These are phyloP conservation scores for Heterobasidion occidentale DNA, from an alignment of 1,284 basidiomycete genomes.

Conservation along the genomic window DNA sequence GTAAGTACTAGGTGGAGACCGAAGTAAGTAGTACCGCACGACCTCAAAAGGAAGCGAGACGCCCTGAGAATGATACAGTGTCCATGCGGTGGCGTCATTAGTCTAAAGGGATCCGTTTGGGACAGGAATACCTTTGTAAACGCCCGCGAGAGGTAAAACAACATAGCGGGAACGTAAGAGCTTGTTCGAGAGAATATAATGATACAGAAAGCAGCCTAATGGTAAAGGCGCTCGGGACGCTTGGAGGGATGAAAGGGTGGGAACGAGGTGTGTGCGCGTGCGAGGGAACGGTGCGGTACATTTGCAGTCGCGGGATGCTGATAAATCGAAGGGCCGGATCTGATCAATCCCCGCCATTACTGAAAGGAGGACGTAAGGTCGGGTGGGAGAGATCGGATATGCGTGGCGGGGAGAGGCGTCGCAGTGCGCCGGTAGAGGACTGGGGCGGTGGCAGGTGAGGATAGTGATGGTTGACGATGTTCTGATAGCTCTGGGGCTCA, in stretches of 20 bases:
- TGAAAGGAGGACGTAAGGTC: constrained; percentile 9
- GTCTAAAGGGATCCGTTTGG: constrained; percentile 7
- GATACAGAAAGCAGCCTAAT: constrained; percentile 8
- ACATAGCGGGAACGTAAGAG: constrained; percentile 2
- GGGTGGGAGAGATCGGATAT: constrained; percentile 22
- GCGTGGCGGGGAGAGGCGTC: constrained; percentile 36
- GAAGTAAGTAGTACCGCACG: constrained; percentile 6
- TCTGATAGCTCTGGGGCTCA: constrained; percentile 38
- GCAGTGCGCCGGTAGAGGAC: constrained; percentile 23
- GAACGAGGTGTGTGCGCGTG: too few species aligned
- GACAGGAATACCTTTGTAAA: not conserved
- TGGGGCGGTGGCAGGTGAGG: constrained; percentile 31
- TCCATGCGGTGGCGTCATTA: constrained; percentile 10
- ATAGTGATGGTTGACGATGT: constrained; percentile 29
- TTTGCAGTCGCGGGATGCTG: not conserved
- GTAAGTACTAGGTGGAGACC: not conserved
- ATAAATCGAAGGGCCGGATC: not conserved
- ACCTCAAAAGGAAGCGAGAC: constrained; percentile 5
- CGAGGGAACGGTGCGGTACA: too few species aligned
- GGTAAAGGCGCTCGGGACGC: too few species aligned
- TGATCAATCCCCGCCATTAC: constrained; percentile 9
- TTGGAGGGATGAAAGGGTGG: too few species aligned
- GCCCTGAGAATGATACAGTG: constrained; percentile 9
- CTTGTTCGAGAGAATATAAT: constrained; percentile 12
- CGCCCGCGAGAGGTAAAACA: not conserved